These are phyloP conservation scores for Clitopilus passeckerianus DNA, from an alignment of 768 basidiomycete genomes.

Conservation along the genomic window DNA sequence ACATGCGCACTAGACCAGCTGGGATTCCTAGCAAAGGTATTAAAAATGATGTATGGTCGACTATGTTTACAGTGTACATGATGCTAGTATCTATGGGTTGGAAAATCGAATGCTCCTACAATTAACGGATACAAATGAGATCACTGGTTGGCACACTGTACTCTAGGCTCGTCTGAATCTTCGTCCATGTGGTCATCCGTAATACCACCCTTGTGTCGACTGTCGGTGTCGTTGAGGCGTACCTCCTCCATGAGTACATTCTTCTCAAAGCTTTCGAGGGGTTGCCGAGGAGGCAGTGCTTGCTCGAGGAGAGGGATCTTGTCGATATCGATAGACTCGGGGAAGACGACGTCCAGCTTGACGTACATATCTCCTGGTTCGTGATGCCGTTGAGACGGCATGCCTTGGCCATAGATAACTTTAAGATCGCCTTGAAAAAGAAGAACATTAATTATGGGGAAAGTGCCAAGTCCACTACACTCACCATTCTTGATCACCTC, in stretches of 20 bases:
- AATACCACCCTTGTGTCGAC: slow-evolving; percentile 48
- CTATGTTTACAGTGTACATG: background rate
- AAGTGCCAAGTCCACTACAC: slow-evolving; percentile 18
- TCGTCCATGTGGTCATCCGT: slow-evolving; percentile 89
- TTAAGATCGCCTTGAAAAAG: slow-evolving; percentile 68
- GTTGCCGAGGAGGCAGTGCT: slow-evolving; percentile 76
- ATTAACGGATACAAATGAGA: slow-evolving; percentile 4
- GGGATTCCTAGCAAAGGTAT: slow-evolving; percentile 35
- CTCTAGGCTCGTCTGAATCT: slow-evolving; percentile 86
- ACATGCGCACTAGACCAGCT: slow-evolving; percentile 31
- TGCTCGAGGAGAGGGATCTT: slow-evolving; percentile 72
- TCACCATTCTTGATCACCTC: slow-evolving; percentile 91
- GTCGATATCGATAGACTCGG: slow-evolving; percentile 67
- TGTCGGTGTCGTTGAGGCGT: slow-evolving; percentile 73
- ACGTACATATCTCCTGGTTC: slow-evolving; percentile 92
- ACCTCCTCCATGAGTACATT: slow-evolving; percentile 77
- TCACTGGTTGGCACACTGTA: slow-evolving; percentile 94
- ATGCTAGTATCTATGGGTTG: slow-evolving; percentile 26
- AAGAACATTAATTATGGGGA: slow-evolving; percentile 4
- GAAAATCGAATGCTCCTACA: slow-evolving; percentile 15
- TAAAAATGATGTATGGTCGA: slow-evolving; percentile 16
- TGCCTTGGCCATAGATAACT: slow-evolving; percentile 91
- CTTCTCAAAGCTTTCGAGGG: slow-evolving; percentile 65
- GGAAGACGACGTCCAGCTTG: slow-evolving; percentile 85
- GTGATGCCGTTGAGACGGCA: slow-evolving; percentile 98